Evolutionary conservation across 352 stramenopile species (phyloP).

Genomic region (Globisporangium recalcitrans): DNA sequence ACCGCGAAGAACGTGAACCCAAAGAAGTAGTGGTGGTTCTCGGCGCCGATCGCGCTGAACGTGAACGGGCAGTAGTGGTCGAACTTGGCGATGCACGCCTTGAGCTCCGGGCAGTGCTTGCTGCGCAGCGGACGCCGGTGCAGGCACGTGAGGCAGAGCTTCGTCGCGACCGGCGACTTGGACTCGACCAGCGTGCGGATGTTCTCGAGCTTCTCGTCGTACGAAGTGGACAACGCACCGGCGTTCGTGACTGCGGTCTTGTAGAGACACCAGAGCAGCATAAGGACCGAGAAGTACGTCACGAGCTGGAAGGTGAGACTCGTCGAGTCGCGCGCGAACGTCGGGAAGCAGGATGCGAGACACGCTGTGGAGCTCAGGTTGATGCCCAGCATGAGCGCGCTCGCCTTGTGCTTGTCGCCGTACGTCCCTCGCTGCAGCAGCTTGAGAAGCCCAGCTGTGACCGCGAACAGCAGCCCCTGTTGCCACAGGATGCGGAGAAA

Average conservation of each 20-base stretch:
- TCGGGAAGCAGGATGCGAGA: slow-evolving; percentile 44
- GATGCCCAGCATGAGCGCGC: slow-evolving; percentile 63
- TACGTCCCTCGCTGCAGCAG: slow-evolving; percentile 60
- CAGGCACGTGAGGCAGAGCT: slow-evolving; percentile 75
- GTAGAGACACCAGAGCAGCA: slow-evolving; percentile 52
- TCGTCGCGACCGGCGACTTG: slow-evolving; percentile 65
- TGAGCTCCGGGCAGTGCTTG: slow-evolving; percentile 76
- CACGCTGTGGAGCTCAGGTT: slow-evolving; percentile 70
- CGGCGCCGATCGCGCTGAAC: slow-evolving; percentile 91
- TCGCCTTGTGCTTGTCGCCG: slow-evolving; percentile 69
- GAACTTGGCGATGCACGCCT: slow-evolving; percentile 76
- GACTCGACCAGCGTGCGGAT: slow-evolving; percentile 66
- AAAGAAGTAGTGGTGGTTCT: slow-evolving; percentile 94
- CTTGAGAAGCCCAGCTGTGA: slow-evolving; percentile 37
- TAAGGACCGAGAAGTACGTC: slow-evolving; percentile 20
- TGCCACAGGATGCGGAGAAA: slow-evolving; percentile 32
- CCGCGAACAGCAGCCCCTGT: slow-evolving; percentile 26
- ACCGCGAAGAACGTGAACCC: slow-evolving; percentile 85
- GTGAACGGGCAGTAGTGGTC: slow-evolving; percentile 86
- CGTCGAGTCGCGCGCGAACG: slow-evolving; percentile 23
- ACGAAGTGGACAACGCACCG: slow-evolving; percentile 59
- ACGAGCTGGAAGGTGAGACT: slow-evolving; percentile 26
- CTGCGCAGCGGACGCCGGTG: slow-evolving; percentile 68
- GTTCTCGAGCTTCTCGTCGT: slow-evolving; percentile 63
- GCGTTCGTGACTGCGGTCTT: slow-evolving; percentile 47